Percentiles rank a stretch among this genome's conserved stretches.
These are phyloP conservation scores for Xylariaceae sp. DNA, from an alignment of 2,329 filamentous ascomycete genomes.

Conservation along the genomic window DNA sequence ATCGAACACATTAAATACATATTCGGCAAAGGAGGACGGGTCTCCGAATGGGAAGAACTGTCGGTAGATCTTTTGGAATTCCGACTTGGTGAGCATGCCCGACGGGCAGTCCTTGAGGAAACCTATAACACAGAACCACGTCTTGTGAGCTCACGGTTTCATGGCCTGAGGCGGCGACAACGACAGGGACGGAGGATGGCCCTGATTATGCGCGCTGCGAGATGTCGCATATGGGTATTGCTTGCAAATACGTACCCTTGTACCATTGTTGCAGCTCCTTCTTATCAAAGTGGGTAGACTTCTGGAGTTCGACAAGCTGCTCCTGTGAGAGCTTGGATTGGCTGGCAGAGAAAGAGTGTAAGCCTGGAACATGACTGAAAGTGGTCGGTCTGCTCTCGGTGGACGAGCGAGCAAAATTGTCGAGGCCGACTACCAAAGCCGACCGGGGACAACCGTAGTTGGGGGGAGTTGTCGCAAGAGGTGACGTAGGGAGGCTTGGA, in stretches of 20 bases:
- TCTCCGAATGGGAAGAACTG: constrained; percentile 99
- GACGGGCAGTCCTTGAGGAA: constrained; percentile 98
- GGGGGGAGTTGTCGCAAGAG: constrained; percentile 9
- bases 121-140: constrained; percentile 45
- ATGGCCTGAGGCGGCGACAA: not conserved
- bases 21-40: constrained; percentile 94
- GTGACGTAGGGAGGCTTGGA: constrained; percentile 1
- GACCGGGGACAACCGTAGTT: constrained; percentile 1
- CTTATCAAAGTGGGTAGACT: constrained; percentile 98
- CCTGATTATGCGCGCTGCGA: no score
- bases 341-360: constrained; percentile 42
- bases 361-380: constrained; percentile 9
- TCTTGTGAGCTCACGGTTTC: constrained; percentile 6
- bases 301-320: constrained; percentile 91
- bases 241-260: constrained; percentile 75
- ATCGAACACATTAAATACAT: constrained; percentile 99
- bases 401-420: not conserved
- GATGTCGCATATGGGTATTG: no score
- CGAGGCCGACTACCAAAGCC: not conserved
- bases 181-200: no score
- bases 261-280: constrained; percentile 99
- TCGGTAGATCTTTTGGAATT: constrained; percentile 99
- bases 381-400: not conserved
- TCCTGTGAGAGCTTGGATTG: constrained; percentile 98
- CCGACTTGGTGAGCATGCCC: constrained; percentile 93